A percentile compares a stretch with the other conserved stretches of the same genome.
phyloP scores from a whole-genome alignment of 2,329 filamentous ascomycete genomes.

The Penicillium sp. region DNA sequence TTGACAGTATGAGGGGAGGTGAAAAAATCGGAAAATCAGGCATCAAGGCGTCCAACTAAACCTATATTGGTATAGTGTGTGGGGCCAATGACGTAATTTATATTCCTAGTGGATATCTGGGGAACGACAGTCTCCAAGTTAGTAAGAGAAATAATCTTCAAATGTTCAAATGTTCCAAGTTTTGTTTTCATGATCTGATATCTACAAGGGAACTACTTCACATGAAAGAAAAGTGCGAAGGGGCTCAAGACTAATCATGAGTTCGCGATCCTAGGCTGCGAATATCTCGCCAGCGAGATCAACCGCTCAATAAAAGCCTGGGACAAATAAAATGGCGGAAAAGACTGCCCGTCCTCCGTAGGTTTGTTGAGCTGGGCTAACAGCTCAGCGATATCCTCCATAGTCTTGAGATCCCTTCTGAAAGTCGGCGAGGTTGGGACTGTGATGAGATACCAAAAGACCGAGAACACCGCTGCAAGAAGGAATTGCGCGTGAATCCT shows the following conservation, averaged over 20 bases:
- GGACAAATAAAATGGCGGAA: slow-evolving; percentile 25
- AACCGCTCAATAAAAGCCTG: slow-evolving; percentile 19
- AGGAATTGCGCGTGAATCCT: slow-evolving; percentile 30
- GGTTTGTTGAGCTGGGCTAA: slow-evolving; percentile 15
- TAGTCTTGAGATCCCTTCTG: slow-evolving; percentile 17
- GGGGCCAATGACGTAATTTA: no score
- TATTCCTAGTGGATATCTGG: no score
- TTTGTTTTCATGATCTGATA: background rate
- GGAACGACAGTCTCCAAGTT: no score
- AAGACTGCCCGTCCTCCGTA: slow-evolving; percentile 11
- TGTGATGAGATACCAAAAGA: slow-evolving; percentile 25
- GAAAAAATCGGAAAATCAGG: no score
- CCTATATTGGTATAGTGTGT: no score
- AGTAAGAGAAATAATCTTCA: no score
- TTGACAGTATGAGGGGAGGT: no score
- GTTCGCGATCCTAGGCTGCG: background rate
- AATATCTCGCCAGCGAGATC: slow-evolving; percentile 14
- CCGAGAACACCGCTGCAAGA: slow-evolving; percentile 21
- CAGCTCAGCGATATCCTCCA: slow-evolving; percentile 16
- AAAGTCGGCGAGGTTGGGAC: slow-evolving; percentile 14
- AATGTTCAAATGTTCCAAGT: no score
- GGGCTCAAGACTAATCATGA: background rate
- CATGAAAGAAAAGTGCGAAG: background rate
- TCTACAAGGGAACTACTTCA: background rate
- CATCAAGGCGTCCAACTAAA: no score